These are phyloP conservation scores for Termitomyces heimii DNA, from an alignment of 768 basidiomycete genomes.

Conservation along the genomic window DNA sequence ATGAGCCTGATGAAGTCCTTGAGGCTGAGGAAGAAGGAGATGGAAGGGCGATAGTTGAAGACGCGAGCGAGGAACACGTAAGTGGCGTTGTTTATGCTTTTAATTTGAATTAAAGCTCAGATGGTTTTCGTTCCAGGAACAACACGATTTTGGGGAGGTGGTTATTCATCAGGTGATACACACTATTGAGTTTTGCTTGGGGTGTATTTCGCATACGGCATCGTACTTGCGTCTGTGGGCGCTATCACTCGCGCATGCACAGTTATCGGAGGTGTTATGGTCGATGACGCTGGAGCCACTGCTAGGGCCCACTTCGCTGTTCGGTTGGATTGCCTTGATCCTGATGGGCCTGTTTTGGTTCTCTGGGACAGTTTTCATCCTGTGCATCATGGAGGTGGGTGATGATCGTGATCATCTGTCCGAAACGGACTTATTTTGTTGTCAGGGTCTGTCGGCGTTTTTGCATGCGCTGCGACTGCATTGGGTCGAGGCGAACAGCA, in stretches of 20 bases:
- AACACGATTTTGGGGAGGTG: slow-evolving; percentile 92
- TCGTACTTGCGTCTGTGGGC: slow-evolving; percentile 96
- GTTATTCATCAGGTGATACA: slow-evolving; percentile 98
- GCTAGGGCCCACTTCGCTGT: slow-evolving; percentile 57
- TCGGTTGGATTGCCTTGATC: slow-evolving; percentile 48
- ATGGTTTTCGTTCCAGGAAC: slow-evolving; percentile 38
- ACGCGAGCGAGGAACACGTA: slow-evolving; percentile 69
- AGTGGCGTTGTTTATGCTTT: slow-evolving; percentile 24
- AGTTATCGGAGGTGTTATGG: slow-evolving; percentile 93
- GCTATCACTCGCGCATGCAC: slow-evolving; percentile 94
- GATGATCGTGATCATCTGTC: slow-evolving; percentile 11
- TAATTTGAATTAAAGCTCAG: neutral
- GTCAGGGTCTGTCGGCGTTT: slow-evolving; percentile 89
- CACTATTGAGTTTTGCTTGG: slow-evolving; percentile 98
- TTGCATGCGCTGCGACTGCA: slow-evolving; percentile 93
- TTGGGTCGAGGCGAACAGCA: slow-evolving; percentile 98
- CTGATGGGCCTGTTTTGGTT: slow-evolving; percentile 76
- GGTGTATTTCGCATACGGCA: slow-evolving; percentile 97
- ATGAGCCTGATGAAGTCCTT: slow-evolving; percentile 54
- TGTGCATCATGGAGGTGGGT: slow-evolving; percentile 95
- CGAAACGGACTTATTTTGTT: slow-evolving; percentile 12
- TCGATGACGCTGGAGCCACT: slow-evolving; percentile 70
- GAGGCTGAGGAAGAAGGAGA: slow-evolving; percentile 82
- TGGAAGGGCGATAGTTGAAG: slow-evolving; percentile 67
- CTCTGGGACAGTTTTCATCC: slow-evolving; percentile 60